Percentiles rank a stretch among this genome's conserved stretches.
Conservation (phyloP, 2,329 filamentous ascomycete genomes). For the Trichoderma brevicompactum region DNA sequence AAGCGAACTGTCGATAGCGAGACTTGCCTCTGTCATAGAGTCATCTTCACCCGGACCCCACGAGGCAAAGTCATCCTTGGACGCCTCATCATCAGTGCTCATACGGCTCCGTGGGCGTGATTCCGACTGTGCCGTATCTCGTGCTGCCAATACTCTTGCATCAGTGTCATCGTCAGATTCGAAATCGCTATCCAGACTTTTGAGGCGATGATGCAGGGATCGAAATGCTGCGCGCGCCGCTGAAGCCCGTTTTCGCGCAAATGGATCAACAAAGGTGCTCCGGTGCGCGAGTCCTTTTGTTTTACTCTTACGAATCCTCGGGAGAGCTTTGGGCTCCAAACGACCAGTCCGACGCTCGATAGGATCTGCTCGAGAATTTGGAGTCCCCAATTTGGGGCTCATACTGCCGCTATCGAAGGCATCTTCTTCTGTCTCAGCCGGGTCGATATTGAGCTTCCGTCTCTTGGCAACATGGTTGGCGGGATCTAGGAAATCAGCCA, state of each 20-base stretch:
- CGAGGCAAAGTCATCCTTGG: conserved; percentile 54
- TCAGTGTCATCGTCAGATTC: conserved; percentile 84
- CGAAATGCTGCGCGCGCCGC: conserved; percentile 66
- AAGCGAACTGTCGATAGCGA: conserved; percentile 61
- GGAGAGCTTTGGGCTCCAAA: conserved; percentile 64
- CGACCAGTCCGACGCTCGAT: conserved; percentile 64
- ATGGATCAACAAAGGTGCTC: conserved; percentile 69
- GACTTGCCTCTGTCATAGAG: conserved; percentile 73
- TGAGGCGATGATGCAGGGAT: conserved; percentile 76
- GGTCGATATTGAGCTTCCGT: conserved; percentile 75
- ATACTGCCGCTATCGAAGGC: conserved; percentile 64
- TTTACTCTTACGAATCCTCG: conserved; percentile 74
- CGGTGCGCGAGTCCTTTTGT: conserved; percentile 57
- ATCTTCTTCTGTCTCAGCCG: conserved; percentile 64
- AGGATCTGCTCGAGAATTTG: conserved; percentile 64
- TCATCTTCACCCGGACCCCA: conserved; percentile 63
- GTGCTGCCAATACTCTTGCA: conserved; percentile 59
- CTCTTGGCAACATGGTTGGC: conserved; percentile 79
- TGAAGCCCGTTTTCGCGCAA: conserved; percentile 65
- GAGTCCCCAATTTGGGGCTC: conserved; percentile 66
- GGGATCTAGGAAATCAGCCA: conserved; percentile 83
- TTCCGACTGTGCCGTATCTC: conserved; percentile 84
- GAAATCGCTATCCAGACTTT: conserved; percentile 67
- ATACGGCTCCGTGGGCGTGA: conserved; percentile 79
- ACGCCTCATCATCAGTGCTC: conserved; percentile 63